Base-by-base conservation (phyloP, 257 asterid species). In the Lantana camara region DNA sequence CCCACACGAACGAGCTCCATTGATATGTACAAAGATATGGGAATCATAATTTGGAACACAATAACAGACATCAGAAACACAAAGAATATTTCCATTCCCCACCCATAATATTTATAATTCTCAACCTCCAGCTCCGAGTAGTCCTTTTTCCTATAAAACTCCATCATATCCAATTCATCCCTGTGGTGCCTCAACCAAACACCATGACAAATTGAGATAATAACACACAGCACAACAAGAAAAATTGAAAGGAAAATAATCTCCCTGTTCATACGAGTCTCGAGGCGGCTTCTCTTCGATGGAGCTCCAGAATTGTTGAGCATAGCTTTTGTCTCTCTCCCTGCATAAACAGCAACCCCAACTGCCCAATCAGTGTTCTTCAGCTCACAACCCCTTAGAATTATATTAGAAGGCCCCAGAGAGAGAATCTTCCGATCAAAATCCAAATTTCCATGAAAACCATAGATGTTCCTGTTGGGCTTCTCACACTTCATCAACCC, bases 1-100 rank as follows among this genome's bases (percentile, higher is more conserved):
- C 96, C 96, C 53, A 88, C 79, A 32, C 96, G 94, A 63, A 88
- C 93, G 70, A 88, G 96, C 73, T 88, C 96, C 90, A 88, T 80
- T 34, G 96, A 88, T 75, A 88, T 85, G 79, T 88, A 88, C 71
- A 88, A 67, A 9, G 96, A 83, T 73, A 87, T 87, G 22, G 94
- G 96, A 74, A 88, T 88, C 90, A 88, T 80, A 71, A 88, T 68
- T 70, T 88, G 96, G 80, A 80, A 88, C 44, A 88, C 96, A 55
- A 88, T 88, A 50, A 88, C 85, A 10, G 87, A 80, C 96, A 82
- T 88, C 47, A 88, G 96, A 57, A 88, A 85, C 20, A 83, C 75
- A 64, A 88, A 81, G 70, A 88, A 71, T 69, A 85, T 77, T 75
- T 88, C 86, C 86, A 83, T 24, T 23, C 90, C 93, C 81, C 76